Conservation (phyloP, 78 protist genomes). For the Dictyostelium citrinum region DNA sequence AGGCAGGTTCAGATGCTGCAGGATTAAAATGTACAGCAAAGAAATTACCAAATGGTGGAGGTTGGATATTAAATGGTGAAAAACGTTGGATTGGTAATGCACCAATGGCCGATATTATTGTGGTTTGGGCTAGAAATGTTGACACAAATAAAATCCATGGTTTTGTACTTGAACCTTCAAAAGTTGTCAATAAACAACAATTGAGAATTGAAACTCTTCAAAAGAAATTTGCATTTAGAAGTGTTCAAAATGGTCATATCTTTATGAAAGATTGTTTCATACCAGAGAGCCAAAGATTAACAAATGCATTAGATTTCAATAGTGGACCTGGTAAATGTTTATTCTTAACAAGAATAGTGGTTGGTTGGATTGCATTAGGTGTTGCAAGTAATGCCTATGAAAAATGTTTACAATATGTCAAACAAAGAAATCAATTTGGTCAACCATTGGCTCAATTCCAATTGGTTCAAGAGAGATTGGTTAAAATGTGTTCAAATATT, state of each 20-base stretch:
- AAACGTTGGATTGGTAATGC: constrained; percentile 96
- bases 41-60: constrained; percentile 51
- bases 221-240: constrained; percentile 56
- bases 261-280: constrained; percentile 39
- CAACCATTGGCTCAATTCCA: constrained; percentile 93
- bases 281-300: constrained; percentile 10
- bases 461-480: constrained; percentile 85
- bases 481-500: constrained; percentile 27
- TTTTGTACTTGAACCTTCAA: constrained; percentile 86
- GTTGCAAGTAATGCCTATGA: constrained; percentile 91
- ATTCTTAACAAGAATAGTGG: constrained; percentile 48
- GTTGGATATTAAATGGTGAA: constrained; percentile 90
- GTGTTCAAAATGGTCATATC: constrained; percentile 73
- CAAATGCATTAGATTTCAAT: constrained; percentile 33
- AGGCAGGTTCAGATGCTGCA: constrained; percentile 95
- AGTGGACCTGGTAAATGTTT: constrained; percentile 61
- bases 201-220: constrained; percentile 5
- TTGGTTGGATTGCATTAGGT: constrained; percentile 95
- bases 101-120: constrained; percentile 96
- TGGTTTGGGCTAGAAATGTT: constrained; percentile 95
- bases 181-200: background rate
- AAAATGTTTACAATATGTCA: constrained; percentile 84
- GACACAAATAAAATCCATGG: constrained; percentile 90
- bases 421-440: constrained; percentile 92
- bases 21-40: constrained; percentile 89